Conservation (phyloP, 2,329 filamentous ascomycete species). For the Stromatinia cepivora region DNA sequence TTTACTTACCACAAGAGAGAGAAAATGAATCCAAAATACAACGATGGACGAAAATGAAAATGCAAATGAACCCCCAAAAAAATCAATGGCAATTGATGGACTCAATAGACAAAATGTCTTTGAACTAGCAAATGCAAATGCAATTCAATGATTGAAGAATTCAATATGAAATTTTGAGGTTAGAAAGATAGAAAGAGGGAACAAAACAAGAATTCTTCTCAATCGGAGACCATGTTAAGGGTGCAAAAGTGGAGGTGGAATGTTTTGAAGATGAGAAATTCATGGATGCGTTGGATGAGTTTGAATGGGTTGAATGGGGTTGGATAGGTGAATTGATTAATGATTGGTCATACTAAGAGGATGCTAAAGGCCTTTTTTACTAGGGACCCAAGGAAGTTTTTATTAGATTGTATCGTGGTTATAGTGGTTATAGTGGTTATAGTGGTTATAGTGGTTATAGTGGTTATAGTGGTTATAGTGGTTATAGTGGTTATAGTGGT, state of each 20-base stretch:
- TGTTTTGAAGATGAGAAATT: constrained; percentile 15
- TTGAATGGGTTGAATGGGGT: neutral
- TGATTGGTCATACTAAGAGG: neutral
- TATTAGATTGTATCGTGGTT: neutral
- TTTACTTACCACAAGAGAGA: constrained; percentile 8
- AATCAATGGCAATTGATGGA: constrained; percentile 9
- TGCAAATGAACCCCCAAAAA: neutral
- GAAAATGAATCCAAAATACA: neutral
- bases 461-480: neutral
- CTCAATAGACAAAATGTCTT: neutral
- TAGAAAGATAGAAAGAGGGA: neutral
- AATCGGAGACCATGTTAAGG: no score
- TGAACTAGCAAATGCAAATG: neutral
- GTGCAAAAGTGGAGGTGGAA: neutral
- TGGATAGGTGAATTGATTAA: neutral
- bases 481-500: neutral
- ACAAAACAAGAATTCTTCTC: no score
- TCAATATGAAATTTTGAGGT: neutral
- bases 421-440: neutral
- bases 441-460: neutral
- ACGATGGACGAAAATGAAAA: neutral
- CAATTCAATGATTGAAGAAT: neutral
- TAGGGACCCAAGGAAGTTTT: no score
- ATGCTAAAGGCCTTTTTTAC: no score
- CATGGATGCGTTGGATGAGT: neutral